Evolutionary conservation across 2,329 filamentous ascomycete genomes (phyloP).

Genomic region (Sphaerulina vaccinii): DNA sequence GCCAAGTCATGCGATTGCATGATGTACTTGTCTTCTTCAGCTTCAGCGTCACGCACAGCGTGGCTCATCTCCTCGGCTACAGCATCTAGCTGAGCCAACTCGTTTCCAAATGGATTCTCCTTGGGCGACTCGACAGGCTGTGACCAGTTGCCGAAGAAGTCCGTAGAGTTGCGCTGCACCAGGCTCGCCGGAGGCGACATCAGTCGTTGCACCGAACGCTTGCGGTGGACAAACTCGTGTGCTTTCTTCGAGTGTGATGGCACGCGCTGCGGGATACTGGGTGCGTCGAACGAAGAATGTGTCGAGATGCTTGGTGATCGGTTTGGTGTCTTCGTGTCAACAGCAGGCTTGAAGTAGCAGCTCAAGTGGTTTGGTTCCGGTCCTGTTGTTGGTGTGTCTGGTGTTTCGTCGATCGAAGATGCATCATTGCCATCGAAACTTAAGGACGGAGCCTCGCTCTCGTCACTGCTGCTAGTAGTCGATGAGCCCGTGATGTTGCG

Average conservation of each 20-base stretch:
- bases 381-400: too few relatives aligned
- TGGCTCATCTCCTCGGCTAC: conserved; percentile 81
- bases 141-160: conserved; percentile 41
- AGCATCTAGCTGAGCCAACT: conserved; percentile 89
- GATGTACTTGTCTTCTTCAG: conserved; percentile 72
- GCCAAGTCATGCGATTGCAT: conserved; percentile 68
- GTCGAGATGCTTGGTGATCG: conserved; percentile 61
- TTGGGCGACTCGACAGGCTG: conserved; percentile 43
- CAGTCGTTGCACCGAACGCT: conserved; percentile 58
- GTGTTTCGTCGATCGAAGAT: conserved; percentile 50
- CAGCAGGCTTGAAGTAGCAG: conserved; percentile 57
- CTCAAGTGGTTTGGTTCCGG: conserved; percentile 56
- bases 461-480: conserved; percentile 58
- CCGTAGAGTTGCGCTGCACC: conserved; percentile 51
- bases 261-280: conserved; percentile 72
- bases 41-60: conserved; percentile 57
- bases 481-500: conserved; percentile 31
- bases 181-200: conserved; percentile 48
- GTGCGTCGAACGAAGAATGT: conserved; percentile 52
- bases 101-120: conserved; percentile 75
- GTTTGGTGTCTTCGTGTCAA: conserved; percentile 31
- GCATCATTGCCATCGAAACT: conserved; percentile 64
- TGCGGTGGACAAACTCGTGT: conserved; percentile 70
- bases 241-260: conserved; percentile 87
- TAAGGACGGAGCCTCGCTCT: conserved; percentile 64